Conservation (phyloP, 768 basidiomycete species). For the Tricholoma sp. region DNA sequence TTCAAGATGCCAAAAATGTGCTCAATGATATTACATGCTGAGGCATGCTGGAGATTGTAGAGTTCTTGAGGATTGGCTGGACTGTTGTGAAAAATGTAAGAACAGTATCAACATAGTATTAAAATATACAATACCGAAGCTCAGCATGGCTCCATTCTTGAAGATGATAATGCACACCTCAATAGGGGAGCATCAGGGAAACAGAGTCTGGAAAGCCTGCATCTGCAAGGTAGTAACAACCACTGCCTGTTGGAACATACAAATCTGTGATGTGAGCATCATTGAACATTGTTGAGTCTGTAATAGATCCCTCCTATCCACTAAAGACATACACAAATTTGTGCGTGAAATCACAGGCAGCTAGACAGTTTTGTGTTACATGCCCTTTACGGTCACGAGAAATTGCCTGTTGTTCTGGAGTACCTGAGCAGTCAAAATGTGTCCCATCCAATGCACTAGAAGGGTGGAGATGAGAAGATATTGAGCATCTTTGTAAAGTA, state of each 20-base stretch:
- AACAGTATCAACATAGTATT: background rate
- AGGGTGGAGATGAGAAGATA: background rate
- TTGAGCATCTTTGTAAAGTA: background rate
- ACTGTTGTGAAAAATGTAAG: slow-evolving; percentile 7
- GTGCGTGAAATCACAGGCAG: background rate
- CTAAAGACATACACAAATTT: slow-evolving; percentile 23
- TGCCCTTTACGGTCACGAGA: background rate
- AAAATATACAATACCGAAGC: slow-evolving; percentile 8
- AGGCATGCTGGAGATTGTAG: no score
- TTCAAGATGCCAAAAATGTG: slow-evolving; percentile 31
- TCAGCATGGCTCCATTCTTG: slow-evolving; percentile 5
- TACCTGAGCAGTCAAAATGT: slow-evolving; percentile 7
- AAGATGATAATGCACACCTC: slow-evolving; percentile 25
- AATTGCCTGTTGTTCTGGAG: background rate
- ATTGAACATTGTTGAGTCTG: no score
- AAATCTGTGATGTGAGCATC: slow-evolving; percentile 21
- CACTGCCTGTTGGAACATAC: slow-evolving; percentile 18
- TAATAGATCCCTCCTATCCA: no score
- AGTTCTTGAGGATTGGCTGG: no score
- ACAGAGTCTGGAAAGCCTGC: no score
- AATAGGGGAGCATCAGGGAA: slow-evolving; percentile 29
- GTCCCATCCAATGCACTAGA: background rate
- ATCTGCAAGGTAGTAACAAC: no score
- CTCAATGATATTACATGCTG: slow-evolving; percentile 29
- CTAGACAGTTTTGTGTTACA: background rate